Base-by-base conservation (phyloP, 306 rosid species). In the Prinsepia uniflora region DNA sequence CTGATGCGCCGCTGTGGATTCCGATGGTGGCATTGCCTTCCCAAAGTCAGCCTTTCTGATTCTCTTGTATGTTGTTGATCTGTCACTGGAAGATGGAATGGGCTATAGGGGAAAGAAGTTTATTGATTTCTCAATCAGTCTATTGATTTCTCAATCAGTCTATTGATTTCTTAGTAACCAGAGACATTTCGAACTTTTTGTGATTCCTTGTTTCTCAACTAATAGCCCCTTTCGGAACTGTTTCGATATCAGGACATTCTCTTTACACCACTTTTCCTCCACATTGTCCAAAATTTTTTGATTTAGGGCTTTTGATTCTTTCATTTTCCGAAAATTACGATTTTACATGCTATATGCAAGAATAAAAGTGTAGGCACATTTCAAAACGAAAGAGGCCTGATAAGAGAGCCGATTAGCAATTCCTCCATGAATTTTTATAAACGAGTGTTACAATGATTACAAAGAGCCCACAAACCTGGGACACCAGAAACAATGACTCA, bases 1-100 rank as follows among this genome's bases (percentile, higher is more conserved):
- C 75, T 67, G 68, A 48, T 65, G 53, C 30, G 39, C 58, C 59
- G 82, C 63, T 15, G 71, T 63, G 75, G 82, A 69, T 71, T 76
- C 7, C 7, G 74, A 59, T 53, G 53, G 75, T 46, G 71, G 49
- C 20, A 46, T 60, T 54, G 17, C 40, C 11, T 56, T 56, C 70
- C 53, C 17, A 54, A 24, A 63, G 68, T 65, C 18, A 82, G 78
- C 76, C 72, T 19, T 54, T 75, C 82, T 71, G 70, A 30, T 30
- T 30, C 36, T 30, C 3, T 30, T 30, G 36, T 30, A 30, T 30
- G 68, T 71, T 47, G 54, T 42, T 59, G 45, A 20, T 11, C 63
- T 3, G 64, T 22, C 42, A 3, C 10, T 13, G 64, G 52, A 8
- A n/a, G 66, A 8, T 36, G 66, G 46, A 61, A 34, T 7, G 44